Conservation (phyloP, 208 protist species). For the Herpetomonas tarakana region DNA sequence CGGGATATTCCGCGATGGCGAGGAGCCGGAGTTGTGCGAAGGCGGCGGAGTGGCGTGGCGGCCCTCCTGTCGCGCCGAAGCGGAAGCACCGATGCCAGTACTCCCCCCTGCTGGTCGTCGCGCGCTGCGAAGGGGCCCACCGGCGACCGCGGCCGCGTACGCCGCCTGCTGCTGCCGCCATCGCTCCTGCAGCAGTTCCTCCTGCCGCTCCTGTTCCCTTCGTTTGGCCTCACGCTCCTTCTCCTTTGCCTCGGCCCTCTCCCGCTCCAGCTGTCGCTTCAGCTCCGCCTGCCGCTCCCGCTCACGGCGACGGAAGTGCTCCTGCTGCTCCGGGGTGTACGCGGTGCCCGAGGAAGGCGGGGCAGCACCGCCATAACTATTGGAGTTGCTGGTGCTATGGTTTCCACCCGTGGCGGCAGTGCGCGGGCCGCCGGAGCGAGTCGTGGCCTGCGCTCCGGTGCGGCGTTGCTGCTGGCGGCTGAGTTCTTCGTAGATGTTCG, state of each 20-base stretch:
- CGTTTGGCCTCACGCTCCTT: conserved; percentile 48
- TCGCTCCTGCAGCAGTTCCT: conserved; percentile 40
- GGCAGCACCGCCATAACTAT: not conserved
- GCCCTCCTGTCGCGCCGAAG: too few species aligned
- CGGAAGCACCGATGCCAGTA: too few species aligned
- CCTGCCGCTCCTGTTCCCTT: conserved; percentile 38
- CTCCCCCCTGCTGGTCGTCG: conserved; percentile 15
- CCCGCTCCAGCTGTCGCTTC: conserved; percentile 30
- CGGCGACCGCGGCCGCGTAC: not conserved
- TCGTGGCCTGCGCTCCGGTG: conserved; percentile 3
- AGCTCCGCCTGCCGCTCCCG: conserved; percentile 63
- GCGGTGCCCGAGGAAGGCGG: conserved; percentile 42
- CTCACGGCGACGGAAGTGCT: conserved; percentile 58
- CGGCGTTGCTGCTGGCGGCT: conserved; percentile 19
- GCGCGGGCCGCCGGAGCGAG: conserved; percentile 1
- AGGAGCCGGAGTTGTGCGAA: too few species aligned
- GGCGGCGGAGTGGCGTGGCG: too few species aligned
- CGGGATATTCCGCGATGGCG: not conserved
- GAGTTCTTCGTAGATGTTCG: conserved; percentile 38
- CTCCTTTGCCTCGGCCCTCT: conserved; percentile 40
- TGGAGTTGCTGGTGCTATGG: conserved; percentile 3
- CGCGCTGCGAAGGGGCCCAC: not conserved
- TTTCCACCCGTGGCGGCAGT: not conserved
- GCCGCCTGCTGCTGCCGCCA: conserved; percentile 41
- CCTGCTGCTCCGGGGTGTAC: conserved; percentile 69